A percentile compares a stretch with the other conserved stretches of the same genome.
These are phyloP conservation scores for Hypoxylon cercidicola DNA, from an alignment of 495 filamentous ascomycete species.

Conservation along the genomic window DNA sequence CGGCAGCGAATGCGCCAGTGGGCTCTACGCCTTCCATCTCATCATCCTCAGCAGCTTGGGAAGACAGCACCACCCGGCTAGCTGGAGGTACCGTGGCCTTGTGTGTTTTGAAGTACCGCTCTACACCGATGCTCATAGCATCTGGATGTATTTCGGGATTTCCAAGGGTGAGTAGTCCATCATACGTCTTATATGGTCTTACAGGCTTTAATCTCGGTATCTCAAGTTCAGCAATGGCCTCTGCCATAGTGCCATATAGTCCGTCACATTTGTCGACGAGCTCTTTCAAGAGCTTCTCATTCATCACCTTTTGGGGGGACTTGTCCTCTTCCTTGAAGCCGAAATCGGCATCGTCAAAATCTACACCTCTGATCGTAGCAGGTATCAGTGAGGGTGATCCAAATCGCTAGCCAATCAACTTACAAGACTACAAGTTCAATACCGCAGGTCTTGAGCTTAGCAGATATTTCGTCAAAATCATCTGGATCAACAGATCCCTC, in stretches of 20 bases:
- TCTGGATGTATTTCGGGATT: conserved; percentile 77
- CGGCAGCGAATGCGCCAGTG: conserved; percentile 65
- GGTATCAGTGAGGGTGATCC: conserved; percentile 10
- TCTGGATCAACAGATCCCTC: conserved; percentile 73
- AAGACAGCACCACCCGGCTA: conserved; percentile 73
- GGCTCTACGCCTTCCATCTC: conserved; percentile 58
- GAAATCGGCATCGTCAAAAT: conserved; percentile 93
- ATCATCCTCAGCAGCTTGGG: conserved; percentile 54
- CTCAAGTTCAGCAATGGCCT: conserved; percentile 79
- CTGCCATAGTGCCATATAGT: conserved; percentile 81
- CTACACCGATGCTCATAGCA: conserved; percentile 84
- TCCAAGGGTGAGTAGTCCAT: conserved; percentile 83
- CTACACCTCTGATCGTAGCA: conserved; percentile 71
- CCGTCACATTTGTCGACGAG: conserved; percentile 73
- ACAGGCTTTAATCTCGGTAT: conserved; percentile 77
- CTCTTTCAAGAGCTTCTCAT: conserved; percentile 72
- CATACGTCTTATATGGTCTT: conserved; percentile 78
- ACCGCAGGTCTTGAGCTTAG: conserved; percentile 74
- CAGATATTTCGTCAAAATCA: conserved; percentile 71
- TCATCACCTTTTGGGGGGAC: conserved; percentile 68
- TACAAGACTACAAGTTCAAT: conserved; percentile 86
- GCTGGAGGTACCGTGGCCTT: conserved; percentile 77
- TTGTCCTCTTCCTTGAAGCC: conserved; percentile 96
- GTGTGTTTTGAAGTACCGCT: conserved; percentile 87
- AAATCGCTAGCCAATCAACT: conserved; percentile 46